These are phyloP conservation scores for Lotmaria passim DNA, from an alignment of 208 protist species.

Conservation along the genomic window DNA sequence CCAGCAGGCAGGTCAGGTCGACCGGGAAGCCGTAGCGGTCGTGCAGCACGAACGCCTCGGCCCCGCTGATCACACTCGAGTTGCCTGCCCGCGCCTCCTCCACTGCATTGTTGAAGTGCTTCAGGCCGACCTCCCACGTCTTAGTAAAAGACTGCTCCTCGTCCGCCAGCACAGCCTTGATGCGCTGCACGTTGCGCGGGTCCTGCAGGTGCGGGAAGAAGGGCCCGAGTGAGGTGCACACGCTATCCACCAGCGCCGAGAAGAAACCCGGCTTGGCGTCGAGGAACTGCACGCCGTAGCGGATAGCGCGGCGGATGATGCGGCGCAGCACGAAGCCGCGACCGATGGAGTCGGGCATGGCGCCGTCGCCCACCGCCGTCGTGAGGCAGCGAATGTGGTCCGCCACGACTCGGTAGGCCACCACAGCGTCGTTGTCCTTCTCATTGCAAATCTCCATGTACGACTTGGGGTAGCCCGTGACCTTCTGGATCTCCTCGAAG, in stretches of 20 bases:
- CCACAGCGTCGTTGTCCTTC: constrained; percentile 87
- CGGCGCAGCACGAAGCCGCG: constrained; percentile 98
- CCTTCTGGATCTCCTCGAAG: constrained; percentile 96
- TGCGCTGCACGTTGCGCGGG: constrained; percentile 76
- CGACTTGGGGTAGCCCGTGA: constrained; percentile 85
- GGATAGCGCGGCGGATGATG: constrained; percentile 97
- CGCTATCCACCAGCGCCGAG: constrained; percentile 89
- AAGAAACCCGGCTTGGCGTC: constrained; percentile 95
- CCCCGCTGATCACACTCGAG: constrained; percentile 78
- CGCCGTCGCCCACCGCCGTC: constrained; percentile 97
- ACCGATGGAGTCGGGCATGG: constrained; percentile 93
- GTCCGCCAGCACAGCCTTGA: constrained; percentile 91
- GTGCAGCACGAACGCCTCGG: constrained; percentile 94
- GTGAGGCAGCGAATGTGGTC: constrained; percentile 99
- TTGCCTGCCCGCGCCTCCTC: constrained; percentile 65
- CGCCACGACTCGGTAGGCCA: constrained; percentile 98
- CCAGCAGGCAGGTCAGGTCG: constrained; percentile 98
- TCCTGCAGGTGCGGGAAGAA: constrained; percentile 95
- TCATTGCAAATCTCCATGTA: constrained; percentile 91
- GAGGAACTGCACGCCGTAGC: constrained; percentile 97
- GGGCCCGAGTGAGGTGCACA: constrained; percentile 90
- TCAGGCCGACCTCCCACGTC: constrained; percentile 95
- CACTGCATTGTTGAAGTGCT: constrained; percentile 91
- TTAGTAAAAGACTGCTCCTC: constrained; percentile 97
- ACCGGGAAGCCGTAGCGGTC: constrained; percentile 98